Evolutionary conservation across 139 green algal genomes (phyloP).

Genomic region (Dunaliella sp.): DNA sequence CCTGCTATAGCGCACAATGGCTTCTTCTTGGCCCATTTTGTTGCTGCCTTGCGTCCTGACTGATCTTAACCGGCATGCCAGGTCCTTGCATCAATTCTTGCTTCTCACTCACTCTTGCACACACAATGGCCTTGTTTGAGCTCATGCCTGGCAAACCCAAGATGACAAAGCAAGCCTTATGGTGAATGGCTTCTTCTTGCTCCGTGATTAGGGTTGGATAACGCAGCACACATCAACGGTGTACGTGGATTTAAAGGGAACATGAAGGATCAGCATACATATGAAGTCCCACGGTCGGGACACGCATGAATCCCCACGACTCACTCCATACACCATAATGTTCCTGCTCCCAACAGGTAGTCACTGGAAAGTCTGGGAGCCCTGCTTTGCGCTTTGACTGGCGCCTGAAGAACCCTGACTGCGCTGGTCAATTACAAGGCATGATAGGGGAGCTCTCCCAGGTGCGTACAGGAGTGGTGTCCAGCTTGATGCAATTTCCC

Average conservation of each 20-base stretch:
- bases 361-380: neutral
- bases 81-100: no score
- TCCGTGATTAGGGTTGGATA: neutral
- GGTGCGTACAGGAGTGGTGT: neutral
- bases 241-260: neutral
- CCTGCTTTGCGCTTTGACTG: neutral
- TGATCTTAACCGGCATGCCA: no score
- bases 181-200: no score
- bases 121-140: no score
- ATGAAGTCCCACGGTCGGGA: neutral
- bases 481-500: no score
- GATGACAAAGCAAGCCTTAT: no score
- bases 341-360: neutral
- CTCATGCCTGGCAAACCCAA: no score
- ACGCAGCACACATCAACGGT: neutral
- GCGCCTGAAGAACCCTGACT: constrained; percentile 1
- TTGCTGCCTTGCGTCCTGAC: no score
- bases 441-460: constrained; percentile 7
- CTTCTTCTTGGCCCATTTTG: no score
- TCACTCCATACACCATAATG: neutral
- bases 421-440: neutral
- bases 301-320: neutral
- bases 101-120: no score
- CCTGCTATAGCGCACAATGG: no score
- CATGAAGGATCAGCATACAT: neutral